These are phyloP conservation scores for Cicer cuneatum DNA, from an alignment of 306 rosid species.

Conservation along the genomic window DNA sequence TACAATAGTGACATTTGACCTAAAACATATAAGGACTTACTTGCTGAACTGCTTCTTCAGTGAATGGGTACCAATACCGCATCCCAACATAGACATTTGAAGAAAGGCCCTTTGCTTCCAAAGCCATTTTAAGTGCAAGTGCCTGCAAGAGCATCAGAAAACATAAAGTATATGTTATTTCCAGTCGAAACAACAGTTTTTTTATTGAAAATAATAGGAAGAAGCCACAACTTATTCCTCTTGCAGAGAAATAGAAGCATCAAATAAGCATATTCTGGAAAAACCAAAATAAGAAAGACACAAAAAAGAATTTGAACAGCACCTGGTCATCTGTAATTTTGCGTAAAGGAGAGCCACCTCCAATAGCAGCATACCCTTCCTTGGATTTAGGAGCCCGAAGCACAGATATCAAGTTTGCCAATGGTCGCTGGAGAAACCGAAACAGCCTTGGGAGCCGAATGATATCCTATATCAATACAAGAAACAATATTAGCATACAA, in stretches of 20 bases:
- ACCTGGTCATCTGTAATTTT: constrained; percentile 98
- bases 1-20: constrained; percentile 24
- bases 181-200: constrained; percentile 23
- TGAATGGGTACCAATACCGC: constrained; percentile 99
- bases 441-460: constrained; percentile 94
- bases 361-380: constrained; percentile 98
- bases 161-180: constrained; percentile 27
- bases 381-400: constrained; percentile 95
- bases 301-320: constrained; percentile 19
- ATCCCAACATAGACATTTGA: constrained; percentile 89
- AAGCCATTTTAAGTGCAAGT: constrained; percentile 77
- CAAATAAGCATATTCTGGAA: constrained; percentile 15
- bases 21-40: constrained; percentile 52
- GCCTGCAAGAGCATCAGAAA: constrained; percentile 62
- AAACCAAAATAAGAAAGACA: neutral
- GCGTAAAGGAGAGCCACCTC: constrained; percentile 99
- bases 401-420: constrained; percentile 84
- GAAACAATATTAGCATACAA: constrained; percentile 35
- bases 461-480: constrained; percentile 68
- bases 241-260: constrained; percentile 16
- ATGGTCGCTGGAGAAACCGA: constrained; percentile 82
- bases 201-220: constrained; percentile 1
- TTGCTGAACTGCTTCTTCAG: constrained; percentile 95
- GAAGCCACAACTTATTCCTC: constrained; percentile 23
- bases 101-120: constrained; percentile 78